phyloP scores from a whole-genome alignment of 1,284 basidiomycete genomes.

The Melampsora larici-populina region DNA sequence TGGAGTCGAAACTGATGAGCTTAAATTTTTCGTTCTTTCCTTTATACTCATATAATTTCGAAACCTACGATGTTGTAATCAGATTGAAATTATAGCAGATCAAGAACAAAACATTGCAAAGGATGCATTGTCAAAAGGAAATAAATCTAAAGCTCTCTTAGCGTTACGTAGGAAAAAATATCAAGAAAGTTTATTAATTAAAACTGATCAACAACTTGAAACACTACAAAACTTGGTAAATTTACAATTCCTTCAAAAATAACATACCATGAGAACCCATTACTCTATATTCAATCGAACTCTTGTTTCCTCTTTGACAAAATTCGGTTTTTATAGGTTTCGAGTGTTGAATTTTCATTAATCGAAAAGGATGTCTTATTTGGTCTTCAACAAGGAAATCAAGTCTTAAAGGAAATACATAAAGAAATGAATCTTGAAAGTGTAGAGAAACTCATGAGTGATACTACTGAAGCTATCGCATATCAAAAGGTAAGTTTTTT shows the following conservation, averaged over 20 bases:
- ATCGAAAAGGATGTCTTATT: constrained; percentile 88
- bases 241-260: too few relatives aligned
- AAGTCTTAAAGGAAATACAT: constrained; percentile 88
- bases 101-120: constrained; percentile 85
- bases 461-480: constrained; percentile 83
- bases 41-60: too few relatives aligned
- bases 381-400: constrained; percentile 86
- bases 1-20: too few relatives aligned
- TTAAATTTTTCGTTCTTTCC: too few relatives aligned
- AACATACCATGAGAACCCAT: too few relatives aligned
- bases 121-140: constrained; percentile 71
- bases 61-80: too few relatives aligned
- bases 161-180: constrained; percentile 87
- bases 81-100: constrained; percentile 60
- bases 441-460: constrained; percentile 88
- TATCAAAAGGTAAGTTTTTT: constrained; percentile 64
- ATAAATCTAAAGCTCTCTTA: constrained; percentile 80
- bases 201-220: constrained; percentile 86
- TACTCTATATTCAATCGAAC: too few relatives aligned
- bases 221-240: constrained; percentile 80
- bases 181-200: constrained; percentile 78
- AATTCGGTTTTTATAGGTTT: constrained; percentile 51
- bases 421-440: constrained; percentile 85
- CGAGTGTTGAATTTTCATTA: constrained; percentile 91
- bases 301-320: too few relatives aligned